Percentiles rank a stretch among this genome's conserved stretches.
Conservation (phyloP, 2,329 filamentous ascomycete species). For the Didymella exigua region DNA sequence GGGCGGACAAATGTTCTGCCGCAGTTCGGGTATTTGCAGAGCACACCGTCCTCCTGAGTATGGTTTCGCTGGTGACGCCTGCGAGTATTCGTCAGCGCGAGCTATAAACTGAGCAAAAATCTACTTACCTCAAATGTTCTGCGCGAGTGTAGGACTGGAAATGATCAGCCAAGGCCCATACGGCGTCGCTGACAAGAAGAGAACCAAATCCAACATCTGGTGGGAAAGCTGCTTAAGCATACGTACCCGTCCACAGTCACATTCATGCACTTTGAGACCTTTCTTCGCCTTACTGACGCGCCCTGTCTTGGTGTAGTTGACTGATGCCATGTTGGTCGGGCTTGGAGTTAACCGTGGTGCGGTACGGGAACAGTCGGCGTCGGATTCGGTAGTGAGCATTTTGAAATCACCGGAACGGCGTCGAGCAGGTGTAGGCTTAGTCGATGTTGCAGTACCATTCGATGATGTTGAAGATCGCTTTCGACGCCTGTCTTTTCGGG, state of each 20-base stretch:
- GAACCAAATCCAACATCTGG: background rate
- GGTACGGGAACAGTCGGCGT: constrained; percentile 37
- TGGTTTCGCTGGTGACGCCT: constrained; percentile 57
- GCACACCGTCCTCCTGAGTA: constrained; percentile 48
- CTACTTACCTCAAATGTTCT: constrained; percentile 52
- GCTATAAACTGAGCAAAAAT: background rate
- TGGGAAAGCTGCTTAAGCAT: background rate
- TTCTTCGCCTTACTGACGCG: constrained; percentile 57
- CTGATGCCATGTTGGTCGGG: constrained; percentile 37
- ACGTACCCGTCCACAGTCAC: constrained; percentile 56
- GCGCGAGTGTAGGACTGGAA: constrained; percentile 55
- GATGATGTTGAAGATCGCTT: constrained; percentile 33
- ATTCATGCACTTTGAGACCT: constrained; percentile 53
- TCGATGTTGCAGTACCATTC: constrained; percentile 31
- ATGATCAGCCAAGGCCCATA: constrained; percentile 25
- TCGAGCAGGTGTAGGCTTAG: constrained; percentile 33
- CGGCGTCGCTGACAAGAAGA: background rate
- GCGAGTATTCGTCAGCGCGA: background rate
- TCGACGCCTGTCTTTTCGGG: constrained; percentile 27
- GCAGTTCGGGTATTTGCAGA: constrained; percentile 51
- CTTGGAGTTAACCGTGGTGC: constrained; percentile 40
- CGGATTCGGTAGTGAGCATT: constrained; percentile 30
- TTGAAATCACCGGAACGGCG: constrained; percentile 35
- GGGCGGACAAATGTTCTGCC: constrained; percentile 52
- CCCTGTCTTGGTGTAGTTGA: constrained; percentile 54